Evolutionary conservation across 257 asterid species (phyloP).

Genomic region (Phtheirospermum japonicum): DNA sequence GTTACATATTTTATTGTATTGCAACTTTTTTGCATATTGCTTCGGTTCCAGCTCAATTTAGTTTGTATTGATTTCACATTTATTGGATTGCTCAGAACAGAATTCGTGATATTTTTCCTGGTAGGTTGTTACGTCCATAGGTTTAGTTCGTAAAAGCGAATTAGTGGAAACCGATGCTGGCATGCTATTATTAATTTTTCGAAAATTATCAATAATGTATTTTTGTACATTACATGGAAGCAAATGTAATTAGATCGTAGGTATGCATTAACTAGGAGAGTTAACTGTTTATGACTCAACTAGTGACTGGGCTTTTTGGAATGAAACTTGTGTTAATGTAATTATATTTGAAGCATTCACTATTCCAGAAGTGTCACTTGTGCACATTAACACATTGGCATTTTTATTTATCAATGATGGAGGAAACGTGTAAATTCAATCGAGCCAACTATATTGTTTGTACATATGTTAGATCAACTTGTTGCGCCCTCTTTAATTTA

Average conservation of each 20-base stretch:
- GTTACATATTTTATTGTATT: conserved; percentile 14
- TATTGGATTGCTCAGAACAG: not conserved
- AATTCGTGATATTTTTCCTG: conserved; percentile 6
- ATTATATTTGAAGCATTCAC: conserved; percentile 4
- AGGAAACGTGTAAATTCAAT: conserved; percentile 2
- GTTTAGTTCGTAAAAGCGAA: not conserved
- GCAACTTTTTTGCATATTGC: conserved; percentile 17
- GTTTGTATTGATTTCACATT: conserved; percentile 6
- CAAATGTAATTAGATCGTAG: not conserved
- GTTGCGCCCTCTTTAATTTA: not conserved
- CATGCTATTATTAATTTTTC: not conserved
- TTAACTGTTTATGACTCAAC: not conserved
- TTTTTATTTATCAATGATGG: not conserved
- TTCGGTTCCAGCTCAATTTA: conserved; percentile 9
- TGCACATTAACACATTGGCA: not conserved
- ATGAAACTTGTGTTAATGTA: too few species aligned
- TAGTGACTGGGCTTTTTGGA: not conserved
- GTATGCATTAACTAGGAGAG: conserved; percentile 5
- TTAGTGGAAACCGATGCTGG: conserved; percentile 5
- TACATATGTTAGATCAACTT: not conserved
- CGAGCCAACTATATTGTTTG: conserved; percentile 1
- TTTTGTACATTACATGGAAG: conserved; percentile 14
- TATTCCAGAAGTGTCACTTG: not conserved
- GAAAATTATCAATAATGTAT: conserved; percentile 10
- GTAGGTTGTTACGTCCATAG: not conserved